Conservation (phyloP, 106 monocot genomes). For the Posidonia australis region DNA sequence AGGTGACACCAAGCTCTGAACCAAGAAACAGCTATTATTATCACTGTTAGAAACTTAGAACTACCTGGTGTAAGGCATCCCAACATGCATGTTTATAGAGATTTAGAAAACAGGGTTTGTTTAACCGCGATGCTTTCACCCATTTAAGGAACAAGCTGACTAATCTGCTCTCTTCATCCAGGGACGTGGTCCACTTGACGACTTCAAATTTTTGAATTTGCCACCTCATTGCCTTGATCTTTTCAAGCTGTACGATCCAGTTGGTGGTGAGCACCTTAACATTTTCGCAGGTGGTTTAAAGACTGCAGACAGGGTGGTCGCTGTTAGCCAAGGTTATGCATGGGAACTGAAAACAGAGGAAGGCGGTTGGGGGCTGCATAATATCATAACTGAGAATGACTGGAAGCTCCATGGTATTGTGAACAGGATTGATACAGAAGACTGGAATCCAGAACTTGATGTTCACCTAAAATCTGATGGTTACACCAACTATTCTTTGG, state of each 20-base stretch:
- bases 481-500: conserved; percentile 68
- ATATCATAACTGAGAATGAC: conserved; percentile 47
- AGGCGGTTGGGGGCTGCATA: conserved; percentile 88
- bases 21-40: too few species aligned
- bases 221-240: conserved; percentile 51
- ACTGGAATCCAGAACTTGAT: conserved; percentile 71
- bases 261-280: conserved; percentile 80
- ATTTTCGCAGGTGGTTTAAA: conserved; percentile 74
- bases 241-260: conserved; percentile 55
- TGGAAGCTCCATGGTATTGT: conserved; percentile 86
- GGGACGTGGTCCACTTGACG: conserved; percentile 74
- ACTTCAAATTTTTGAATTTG: conserved; percentile 34
- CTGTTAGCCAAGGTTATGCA: conserved; percentile 78
- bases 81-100: too few species aligned
- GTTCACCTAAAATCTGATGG: conserved; percentile 59
- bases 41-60: too few species aligned
- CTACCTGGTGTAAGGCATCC: too few species aligned
- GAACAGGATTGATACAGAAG: conserved; percentile 62
- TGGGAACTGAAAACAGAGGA: conserved; percentile 82
- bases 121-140: too few species aligned
- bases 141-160: not conserved
- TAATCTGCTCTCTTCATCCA: conserved; percentile 9
- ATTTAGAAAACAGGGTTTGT: too few species aligned
- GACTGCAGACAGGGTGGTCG: conserved; percentile 59
- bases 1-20: too few species aligned